phyloP scores from a whole-genome alignment of 2,329 filamentous ascomycete species.

The Coniochaeta sp. region DNA sequence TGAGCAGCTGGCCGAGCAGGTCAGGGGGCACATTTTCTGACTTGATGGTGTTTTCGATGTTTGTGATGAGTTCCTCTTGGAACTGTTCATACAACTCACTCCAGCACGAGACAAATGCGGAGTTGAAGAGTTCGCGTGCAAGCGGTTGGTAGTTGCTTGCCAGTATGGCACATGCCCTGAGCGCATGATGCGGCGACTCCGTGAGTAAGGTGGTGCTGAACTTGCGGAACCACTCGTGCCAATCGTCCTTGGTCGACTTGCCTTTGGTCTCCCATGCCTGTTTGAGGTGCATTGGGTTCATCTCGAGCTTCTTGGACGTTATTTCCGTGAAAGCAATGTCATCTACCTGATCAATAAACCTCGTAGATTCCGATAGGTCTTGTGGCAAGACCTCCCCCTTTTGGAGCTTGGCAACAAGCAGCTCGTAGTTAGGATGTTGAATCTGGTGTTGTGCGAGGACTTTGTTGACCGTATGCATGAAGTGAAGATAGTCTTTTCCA shows the following conservation, averaged over 20 bases:
- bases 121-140: slow-evolving; percentile 93
- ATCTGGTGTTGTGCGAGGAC: slow-evolving; percentile 72
- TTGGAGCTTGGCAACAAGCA: slow-evolving; percentile 85
- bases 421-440: slow-evolving; percentile 83
- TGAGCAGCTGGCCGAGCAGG: slow-evolving; percentile 86
- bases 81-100: slow-evolving; percentile 95
- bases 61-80: slow-evolving; percentile 90
- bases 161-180: slow-evolving; percentile 85
- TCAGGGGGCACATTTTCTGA: slow-evolving; percentile 95
- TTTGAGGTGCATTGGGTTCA: slow-evolving; percentile 96
- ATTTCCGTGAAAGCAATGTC: slow-evolving; percentile 79
- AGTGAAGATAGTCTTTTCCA: slow-evolving; percentile 90
- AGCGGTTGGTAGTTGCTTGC: slow-evolving; percentile 88
- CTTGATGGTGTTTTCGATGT: slow-evolving; percentile 91
- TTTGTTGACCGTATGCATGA: slow-evolving; percentile 89
- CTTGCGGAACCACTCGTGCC: slow-evolving; percentile 96
- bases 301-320: slow-evolving; percentile 85
- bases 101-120: slow-evolving; percentile 98
- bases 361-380: slow-evolving; percentile 80
- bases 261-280: slow-evolving; percentile 95
- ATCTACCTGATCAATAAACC: slow-evolving; percentile 69
- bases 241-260: slow-evolving; percentile 96
- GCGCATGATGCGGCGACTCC: slow-evolving; percentile 91
- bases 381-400: slow-evolving; percentile 94
- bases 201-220: slow-evolving; percentile 93